These are phyloP conservation scores for Sequoiadendron giganteum DNA, from an alignment of 75 land plant genomes.

Conservation along the genomic window DNA sequence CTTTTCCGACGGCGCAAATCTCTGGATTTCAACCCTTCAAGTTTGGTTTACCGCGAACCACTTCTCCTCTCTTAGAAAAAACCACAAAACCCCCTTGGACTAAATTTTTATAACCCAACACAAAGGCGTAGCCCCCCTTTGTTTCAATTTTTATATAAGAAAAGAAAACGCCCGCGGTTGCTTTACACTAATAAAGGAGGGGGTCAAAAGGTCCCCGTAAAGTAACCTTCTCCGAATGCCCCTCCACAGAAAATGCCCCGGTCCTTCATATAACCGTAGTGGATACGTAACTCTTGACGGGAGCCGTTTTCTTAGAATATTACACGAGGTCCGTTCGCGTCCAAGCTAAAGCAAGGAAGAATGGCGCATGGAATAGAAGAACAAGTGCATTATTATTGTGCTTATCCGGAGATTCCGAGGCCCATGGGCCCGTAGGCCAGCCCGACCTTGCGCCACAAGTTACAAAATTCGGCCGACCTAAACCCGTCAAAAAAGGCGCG, in stretches of 20 bases:
- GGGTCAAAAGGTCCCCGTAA: not conserved
- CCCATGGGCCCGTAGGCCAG: not conserved
- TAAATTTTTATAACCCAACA: not conserved
- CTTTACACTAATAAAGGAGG: not conserved
- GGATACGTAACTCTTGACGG: not conserved
- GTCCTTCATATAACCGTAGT: not conserved
- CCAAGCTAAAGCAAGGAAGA: no score
- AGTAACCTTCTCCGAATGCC: not conserved
- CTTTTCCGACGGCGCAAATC: not conserved
- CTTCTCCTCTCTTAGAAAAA: not conserved
- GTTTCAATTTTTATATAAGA: not conserved
- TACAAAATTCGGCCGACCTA: not conserved
- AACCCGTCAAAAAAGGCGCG: not conserved
- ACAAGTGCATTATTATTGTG: not conserved
- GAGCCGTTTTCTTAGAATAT: not conserved
- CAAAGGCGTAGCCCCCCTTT: not conserved
- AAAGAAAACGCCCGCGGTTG: not conserved
- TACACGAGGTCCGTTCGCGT: not conserved
- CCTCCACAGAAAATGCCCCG: not conserved
- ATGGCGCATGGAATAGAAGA: not conserved
- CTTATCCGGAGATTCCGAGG: constrained; percentile 6
- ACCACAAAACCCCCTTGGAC: not conserved
- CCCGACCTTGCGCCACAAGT: not conserved
- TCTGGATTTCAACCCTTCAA: constrained; percentile 9
- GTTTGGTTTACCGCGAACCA: not conserved